phyloP scores from a whole-genome alignment of 768 basidiomycete species.

The Clavaria fumosa region DNA sequence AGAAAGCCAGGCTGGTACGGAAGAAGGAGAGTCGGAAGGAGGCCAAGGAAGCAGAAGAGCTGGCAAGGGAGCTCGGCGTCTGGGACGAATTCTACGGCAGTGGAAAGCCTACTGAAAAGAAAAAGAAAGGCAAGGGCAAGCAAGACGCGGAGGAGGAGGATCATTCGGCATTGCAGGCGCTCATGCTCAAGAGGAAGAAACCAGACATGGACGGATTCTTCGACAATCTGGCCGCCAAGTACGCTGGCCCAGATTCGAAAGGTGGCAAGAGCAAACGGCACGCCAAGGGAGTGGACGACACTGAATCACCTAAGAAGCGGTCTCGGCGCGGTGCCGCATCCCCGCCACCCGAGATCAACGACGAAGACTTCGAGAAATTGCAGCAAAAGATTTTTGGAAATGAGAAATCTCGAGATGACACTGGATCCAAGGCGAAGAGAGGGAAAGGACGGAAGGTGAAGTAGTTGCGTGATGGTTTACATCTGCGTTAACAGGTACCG shows the following conservation, averaged over 20 bases:
- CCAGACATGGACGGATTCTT: constrained; percentile 60
- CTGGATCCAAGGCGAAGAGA: constrained; percentile 17
- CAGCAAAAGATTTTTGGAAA: constrained; percentile 41
- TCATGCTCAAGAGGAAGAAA: constrained; percentile 62
- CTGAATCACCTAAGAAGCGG: constrained; percentile 36
- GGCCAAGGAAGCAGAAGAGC: constrained; percentile 67
- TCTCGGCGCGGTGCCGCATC: constrained; percentile 17
- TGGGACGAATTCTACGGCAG: constrained; percentile 89
- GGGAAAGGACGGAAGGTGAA: constrained; percentile 23
- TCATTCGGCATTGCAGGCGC: constrained; percentile 54
- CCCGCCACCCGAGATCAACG: constrained; percentile 42
- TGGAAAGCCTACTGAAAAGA: constrained; percentile 49
- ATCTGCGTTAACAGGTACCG: not conserved
- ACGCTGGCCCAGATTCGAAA: constrained; percentile 35
- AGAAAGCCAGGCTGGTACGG: constrained; percentile 60
- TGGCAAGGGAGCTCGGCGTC: constrained; percentile 78
- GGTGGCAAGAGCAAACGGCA: constrained; percentile 44
- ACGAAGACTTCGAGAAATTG: constrained; percentile 46
- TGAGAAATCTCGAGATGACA: constrained; percentile 17
- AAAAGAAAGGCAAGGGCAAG: constrained; percentile 38
- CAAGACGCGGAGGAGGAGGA: constrained; percentile 40
- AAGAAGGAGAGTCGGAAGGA: constrained; percentile 65
- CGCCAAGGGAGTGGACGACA: constrained; percentile 23
- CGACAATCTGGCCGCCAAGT: constrained; percentile 61
- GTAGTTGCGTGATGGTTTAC: constrained; percentile 9